Evolutionary conservation across 331 rosid genomes (phyloP), one percentile per base, ranked within the genome.

Genomic region (Rhamnella rubrinervis): DNA sequence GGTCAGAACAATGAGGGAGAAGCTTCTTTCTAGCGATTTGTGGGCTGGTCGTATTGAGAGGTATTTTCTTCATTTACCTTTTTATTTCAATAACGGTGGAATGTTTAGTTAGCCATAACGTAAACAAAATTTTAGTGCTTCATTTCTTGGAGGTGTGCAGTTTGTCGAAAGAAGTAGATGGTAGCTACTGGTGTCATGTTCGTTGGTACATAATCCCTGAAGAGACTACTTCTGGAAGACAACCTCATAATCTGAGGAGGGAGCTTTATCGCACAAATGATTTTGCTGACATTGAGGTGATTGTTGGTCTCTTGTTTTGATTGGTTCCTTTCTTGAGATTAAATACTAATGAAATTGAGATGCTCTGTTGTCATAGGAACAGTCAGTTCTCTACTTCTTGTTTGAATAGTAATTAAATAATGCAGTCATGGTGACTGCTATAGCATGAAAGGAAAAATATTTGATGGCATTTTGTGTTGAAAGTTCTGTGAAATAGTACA

Each of bases 181-280:
- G 86, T 63, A 87, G 63, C 78, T 91, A 85, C 57, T 78, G 91
- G 87, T 88, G 92, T 82, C 82, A 85, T 7, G 92, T 75, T 2
- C 86, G 91, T 39, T 93, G 96, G 97, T 93, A 85, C 78, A 72
- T 74, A 40, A 93, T 93, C 65, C 98, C 98, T 4, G 95, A 91
- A 71, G 98, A 88, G 91, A 93, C 96, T 68, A 79, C 89, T 16
- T 76, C 78, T 57, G 98, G 98, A 70, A 76, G 98, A 76, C 98
- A 93, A 56, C 77, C 98, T 0, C 98, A 91, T 83, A 93, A 88
- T 76, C 81, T 93, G 80, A 75, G 83, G 73, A 87, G 97, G 80
- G 98, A 93, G 87, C 83, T 93, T 35, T 93, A 93, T 80, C 83
- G 77, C 21, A 81, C 97, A 5, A 93, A 88, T 57, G 98, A 93